Percentiles rank a stretch among this genome's conserved stretches.
Conservation (phyloP, 163 green algal species). For the Chloroidium sp. region DNA sequence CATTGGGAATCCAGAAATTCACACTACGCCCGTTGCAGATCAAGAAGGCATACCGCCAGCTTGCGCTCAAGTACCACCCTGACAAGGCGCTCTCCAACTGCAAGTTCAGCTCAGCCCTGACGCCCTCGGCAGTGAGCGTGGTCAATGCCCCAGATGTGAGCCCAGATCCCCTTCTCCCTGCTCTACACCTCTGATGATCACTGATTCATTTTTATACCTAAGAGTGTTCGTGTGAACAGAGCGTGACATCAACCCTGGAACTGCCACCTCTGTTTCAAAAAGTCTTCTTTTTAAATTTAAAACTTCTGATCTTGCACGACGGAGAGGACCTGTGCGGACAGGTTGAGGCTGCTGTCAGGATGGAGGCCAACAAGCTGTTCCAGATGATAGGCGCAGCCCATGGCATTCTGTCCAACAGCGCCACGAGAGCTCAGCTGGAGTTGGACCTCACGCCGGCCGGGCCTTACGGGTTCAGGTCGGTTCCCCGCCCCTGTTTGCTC, state of each 20-base stretch:
- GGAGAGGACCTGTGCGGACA: background rate
- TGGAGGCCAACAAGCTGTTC: background rate
- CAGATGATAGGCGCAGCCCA: background rate
- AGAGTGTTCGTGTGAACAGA: background rate
- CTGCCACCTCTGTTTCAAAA: background rate
- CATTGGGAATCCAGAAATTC: too few relatives aligned
- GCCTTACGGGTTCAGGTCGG: too few relatives aligned
- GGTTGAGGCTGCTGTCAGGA: background rate
- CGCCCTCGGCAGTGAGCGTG: background rate
- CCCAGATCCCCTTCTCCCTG: background rate
- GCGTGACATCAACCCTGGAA: too few relatives aligned
- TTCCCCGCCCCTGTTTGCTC: too few relatives aligned
- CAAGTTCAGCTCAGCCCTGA: background rate
- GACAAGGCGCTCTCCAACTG: slow-evolving; percentile 20
- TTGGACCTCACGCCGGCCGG: too few relatives aligned
- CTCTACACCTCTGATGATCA: background rate
- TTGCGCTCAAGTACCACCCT: slow-evolving; percentile 37
- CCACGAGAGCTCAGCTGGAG: too few relatives aligned
- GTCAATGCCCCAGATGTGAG: background rate
- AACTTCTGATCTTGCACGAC: background rate
- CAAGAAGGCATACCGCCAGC: slow-evolving; percentile 9
- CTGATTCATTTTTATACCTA: background rate
- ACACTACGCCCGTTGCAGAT: background rate
- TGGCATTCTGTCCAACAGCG: background rate
- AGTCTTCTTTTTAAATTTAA: background rate